phyloP scores from a whole-genome alignment of 345 rosid species.

The Hibiscus trionum region DNA sequence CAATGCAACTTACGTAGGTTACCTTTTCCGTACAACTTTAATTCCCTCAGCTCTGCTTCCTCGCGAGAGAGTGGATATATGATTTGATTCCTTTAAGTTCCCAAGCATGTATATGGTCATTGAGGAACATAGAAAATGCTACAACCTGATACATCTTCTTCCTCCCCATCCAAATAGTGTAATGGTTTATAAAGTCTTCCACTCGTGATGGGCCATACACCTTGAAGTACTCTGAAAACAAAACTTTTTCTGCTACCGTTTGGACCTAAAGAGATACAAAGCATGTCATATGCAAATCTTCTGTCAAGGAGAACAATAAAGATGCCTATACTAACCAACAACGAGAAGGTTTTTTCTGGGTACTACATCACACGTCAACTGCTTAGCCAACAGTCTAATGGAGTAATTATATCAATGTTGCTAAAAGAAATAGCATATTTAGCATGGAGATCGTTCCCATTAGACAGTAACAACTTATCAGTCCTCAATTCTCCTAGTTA shows the following conservation, averaged over 20 bases:
- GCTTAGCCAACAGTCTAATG: constrained; percentile 78
- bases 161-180: constrained; percentile 25
- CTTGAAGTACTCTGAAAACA: constrained; percentile 84
- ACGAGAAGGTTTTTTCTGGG: constrained; percentile 86
- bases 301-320: constrained; percentile 6
- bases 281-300: constrained; percentile 22
- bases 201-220: constrained; percentile 88
- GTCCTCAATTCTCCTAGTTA: constrained; percentile 30
- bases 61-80: constrained; percentile 87
- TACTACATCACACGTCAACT: constrained; percentile 65
- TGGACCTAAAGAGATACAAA: constrained; percentile 54
- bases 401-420: constrained; percentile 79
- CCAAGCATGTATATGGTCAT: constrained; percentile 88
- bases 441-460: constrained; percentile 28
- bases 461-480: constrained; percentile 23
- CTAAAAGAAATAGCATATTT: constrained; percentile 59
- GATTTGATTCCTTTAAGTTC: constrained; percentile 93
- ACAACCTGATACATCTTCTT: constrained; percentile 50
- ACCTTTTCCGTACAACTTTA: constrained; percentile 53
- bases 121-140: constrained; percentile 91
- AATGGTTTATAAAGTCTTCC: constrained; percentile 70
- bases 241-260: constrained; percentile 97
- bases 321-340: constrained; percentile 54
- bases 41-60: constrained; percentile 58
- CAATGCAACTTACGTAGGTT: constrained; percentile 17